phyloP scores from a whole-genome alignment of 345 rosid species.

The Turritis glabra region DNA sequence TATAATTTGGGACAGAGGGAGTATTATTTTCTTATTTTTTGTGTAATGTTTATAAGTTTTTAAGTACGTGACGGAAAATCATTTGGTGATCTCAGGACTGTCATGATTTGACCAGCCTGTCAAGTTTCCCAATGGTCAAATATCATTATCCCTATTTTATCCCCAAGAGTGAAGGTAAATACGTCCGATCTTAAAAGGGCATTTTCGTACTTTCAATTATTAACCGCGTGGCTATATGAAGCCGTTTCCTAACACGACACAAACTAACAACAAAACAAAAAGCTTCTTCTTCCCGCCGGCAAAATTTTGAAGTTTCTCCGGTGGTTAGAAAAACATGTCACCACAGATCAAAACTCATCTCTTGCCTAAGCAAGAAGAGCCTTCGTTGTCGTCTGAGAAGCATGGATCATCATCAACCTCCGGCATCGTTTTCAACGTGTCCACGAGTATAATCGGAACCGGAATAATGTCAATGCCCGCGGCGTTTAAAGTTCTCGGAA shows the following conservation, averaged over 20 bases:
- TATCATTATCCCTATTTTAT: neutral
- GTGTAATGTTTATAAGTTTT: no score
- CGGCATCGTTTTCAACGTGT: conserved; percentile 85
- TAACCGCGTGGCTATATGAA: conserved; percentile 30
- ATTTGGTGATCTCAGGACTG: conserved; percentile 9
- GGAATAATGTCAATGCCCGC: conserved; percentile 98
- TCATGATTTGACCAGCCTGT: conserved; percentile 28
- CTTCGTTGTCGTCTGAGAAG: conserved; percentile 16
- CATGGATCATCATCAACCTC: conserved; percentile 42
- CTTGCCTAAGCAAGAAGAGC: conserved; percentile 45
- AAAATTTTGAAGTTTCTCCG: conserved; percentile 12
- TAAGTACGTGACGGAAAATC: conserved; percentile 17
- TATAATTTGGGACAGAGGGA: no score
- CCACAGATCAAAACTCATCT: conserved; percentile 52
- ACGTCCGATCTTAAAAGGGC: neutral
- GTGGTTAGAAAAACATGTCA: conserved; percentile 45
- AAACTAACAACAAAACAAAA: neutral
- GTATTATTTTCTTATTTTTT: no score
- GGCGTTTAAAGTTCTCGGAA: conserved; percentile 79
- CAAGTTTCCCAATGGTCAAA: conserved; percentile 13
- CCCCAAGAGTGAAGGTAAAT: neutral
- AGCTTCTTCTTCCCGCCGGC: conserved; percentile 35
- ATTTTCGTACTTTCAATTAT: neutral
- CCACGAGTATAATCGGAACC: conserved; percentile 83
- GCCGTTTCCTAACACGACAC: conserved; percentile 3